phyloP scores from a whole-genome alignment of 1,284 basidiomycete genomes.

The Kwoniella shivajii region DNA sequence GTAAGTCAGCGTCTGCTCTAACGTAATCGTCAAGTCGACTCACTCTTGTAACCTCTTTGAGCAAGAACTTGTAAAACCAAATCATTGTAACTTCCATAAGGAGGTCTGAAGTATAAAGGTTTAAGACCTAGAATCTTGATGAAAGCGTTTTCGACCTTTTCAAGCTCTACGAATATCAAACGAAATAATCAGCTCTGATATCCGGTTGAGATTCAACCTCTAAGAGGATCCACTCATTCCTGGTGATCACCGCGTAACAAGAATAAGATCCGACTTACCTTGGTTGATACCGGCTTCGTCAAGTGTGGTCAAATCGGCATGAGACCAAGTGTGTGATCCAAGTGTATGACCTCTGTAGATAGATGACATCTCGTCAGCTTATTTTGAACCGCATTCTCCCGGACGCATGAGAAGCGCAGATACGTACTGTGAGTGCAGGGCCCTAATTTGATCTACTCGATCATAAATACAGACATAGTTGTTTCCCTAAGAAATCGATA shows the following conservation, averaged over 20 bases:
- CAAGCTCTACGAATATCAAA: slow-evolving; percentile 45
- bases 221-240: no score
- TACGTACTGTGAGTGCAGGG: slow-evolving; percentile 32
- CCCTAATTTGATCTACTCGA: slow-evolving; percentile 41
- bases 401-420: slow-evolving; percentile 23
- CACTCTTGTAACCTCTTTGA: slow-evolving; percentile 54
- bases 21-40: slow-evolving; percentile 7
- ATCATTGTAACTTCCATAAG: slow-evolving; percentile 61
- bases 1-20: neutral
- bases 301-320: slow-evolving; percentile 58
- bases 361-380: neutral
- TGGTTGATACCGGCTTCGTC: slow-evolving; percentile 51
- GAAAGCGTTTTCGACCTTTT: slow-evolving; percentile 59
- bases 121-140: slow-evolving; percentile 58
- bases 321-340: slow-evolving; percentile 63
- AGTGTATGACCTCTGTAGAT: slow-evolving; percentile 57
- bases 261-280: no score
- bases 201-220: no score
- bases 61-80: slow-evolving; percentile 57
- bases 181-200: neutral
- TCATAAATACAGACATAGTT: slow-evolving; percentile 62
- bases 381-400: slow-evolving; percentile 17
- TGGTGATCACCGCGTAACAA: no score
- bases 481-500: slow-evolving; percentile 19
- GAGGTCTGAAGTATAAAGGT: slow-evolving; percentile 57